Evolutionary conservation across 208 protist species (phyloP), one percentile per base, ranked within the genome.

Genomic region (Trypanosoma mega): DNA sequence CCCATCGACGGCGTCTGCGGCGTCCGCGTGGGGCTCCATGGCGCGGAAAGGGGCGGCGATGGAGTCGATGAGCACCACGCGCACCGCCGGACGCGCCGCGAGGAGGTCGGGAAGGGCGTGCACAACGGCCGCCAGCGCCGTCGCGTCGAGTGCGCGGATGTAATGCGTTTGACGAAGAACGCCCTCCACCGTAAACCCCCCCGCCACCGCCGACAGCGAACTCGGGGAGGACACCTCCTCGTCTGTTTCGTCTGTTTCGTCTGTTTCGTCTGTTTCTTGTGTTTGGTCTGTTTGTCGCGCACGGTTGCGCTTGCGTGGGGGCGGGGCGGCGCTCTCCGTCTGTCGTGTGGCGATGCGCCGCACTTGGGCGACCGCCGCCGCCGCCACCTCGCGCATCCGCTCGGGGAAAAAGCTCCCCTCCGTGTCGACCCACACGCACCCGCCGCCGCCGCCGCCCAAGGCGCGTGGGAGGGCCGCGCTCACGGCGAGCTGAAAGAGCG

Each of bases 381-480:
- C 57, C 0, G 82, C 87, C 63, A 97, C 84, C 64, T 95, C 67
- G 12, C 75, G 59, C 23, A 91, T 72, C 5, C 94, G 76, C 54
- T 85, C 80, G 16, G 63, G 63, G 5, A 83, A 64, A 51, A 98
- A 96, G 62, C 83, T 92, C 23, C 94, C 94, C 71, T 98, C 94
- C 2, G 94, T 98, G 53, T 98, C 94, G 23, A 98, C 76, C 70
- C 92, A 98, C 1, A 96, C 18, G 31, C 80, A 82, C 0, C 53
- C 49, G 12, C 88, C 90, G 24, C 67, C 76, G 14, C 87, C 43
- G 3, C 94, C 94, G 37, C 85, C 87, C 5, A 98, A 72, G 24
- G 61, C 56, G 0, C 26, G 24, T 9, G 92, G 90, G 27, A 97
- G 63, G n/a, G 65, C 58, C 21, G 72, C 84, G 58, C 66, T 87